Base-by-base conservation (phyloP, 352 stramenopile species). In the Thraustochytrium striatum region DNA sequence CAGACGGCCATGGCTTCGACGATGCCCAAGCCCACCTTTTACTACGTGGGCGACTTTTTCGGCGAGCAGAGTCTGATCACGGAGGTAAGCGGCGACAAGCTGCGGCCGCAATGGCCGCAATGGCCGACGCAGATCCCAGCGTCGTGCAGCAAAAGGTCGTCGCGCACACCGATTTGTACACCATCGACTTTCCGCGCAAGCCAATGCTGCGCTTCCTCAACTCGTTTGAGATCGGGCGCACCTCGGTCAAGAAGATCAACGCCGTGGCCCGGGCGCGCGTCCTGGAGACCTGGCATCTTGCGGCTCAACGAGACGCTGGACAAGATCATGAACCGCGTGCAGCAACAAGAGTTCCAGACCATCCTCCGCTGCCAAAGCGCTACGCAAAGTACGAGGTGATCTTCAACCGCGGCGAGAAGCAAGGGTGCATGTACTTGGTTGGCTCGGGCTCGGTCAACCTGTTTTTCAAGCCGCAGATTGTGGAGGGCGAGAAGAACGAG, bases 341-440 rank as follows among this genome's bases (percentile, higher is more conserved):
- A 75, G 50, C 65, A 70, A 25, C 65, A 75, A 36, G 65, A 75
- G 65, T 75, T 75, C 28, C 65, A 75, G 28, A 72, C n/a, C 30
- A 36, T 75, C 7, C 52, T 75, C 8, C 3, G 39, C n/a, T n/a
- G n/a, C n/a, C n/a, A n/a, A n/a, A 9, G 25, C 52, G 32, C 65
- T 41, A 30, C 41, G 65, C n/a, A 5, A 75, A 41, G 3, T 62
- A 75, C 38, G 65, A 75, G 65, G 25, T 41, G 13, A 16, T 75
- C n/a, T 75, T 72, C 65, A 8, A 30, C 13, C 9, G 65, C 35
- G 65, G 65, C 43, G 21, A 21, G n/a, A 30, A 5, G n/a, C 65
- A 75, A 36, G 39, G n/a, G 30, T 70, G 35, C 44, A 65, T 75
- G 65, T 75, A 75, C 33, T 1, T 75, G 21, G 0, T 75, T n/a